Evolutionary conservation across 805 yeast species (phyloP), one percentile per base, ranked within the genome.

Genomic region (Nakazawaea holstii): DNA sequence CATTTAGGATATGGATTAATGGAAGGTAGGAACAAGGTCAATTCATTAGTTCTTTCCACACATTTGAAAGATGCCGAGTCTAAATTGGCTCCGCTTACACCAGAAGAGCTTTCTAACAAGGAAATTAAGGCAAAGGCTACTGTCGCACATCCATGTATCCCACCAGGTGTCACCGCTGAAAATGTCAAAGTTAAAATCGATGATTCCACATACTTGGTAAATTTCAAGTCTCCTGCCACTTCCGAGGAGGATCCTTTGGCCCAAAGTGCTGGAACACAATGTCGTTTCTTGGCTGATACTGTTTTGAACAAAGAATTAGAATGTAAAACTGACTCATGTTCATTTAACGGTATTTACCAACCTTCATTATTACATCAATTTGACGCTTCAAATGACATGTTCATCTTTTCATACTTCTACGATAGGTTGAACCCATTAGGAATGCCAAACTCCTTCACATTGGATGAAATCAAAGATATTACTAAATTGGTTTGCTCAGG

Each of bases 271-370:
- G 85, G 94, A 6, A 74, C 91, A 40, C 96, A 89, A 66, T 94
- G 99, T 71, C 80, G 96, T 54, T 77, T 70, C 60, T 64, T 94
- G 38, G 89, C 97, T 28, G 98, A 92, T 63, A 62, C 75, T 46
- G 78, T 89, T 37, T 76, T 94, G 61, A 84, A 87, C 69, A 92
- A 92, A 69, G 96, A 90, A 37, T 74, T 77, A 13, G 80, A 74
- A 52, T 94, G 99, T 73, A 62, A 71, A 1, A 61, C 73, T 30
- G 77, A 80, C 49, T 95, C 99, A 46, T 94, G 99, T 66, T 87
- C 97, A 2, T 94, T 94, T 77, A 89, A 92, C 62, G 99, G 99
- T 61, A 86, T 90, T 43, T 95, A 95, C 67, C 99, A 94, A 72
- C 99, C 99, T 8, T 86, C 95, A 4, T 72, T 94, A 58, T 80